Evolutionary conservation across 768 basidiomycete genomes (phyloP).

Genomic region (Suillus discolor): DNA sequence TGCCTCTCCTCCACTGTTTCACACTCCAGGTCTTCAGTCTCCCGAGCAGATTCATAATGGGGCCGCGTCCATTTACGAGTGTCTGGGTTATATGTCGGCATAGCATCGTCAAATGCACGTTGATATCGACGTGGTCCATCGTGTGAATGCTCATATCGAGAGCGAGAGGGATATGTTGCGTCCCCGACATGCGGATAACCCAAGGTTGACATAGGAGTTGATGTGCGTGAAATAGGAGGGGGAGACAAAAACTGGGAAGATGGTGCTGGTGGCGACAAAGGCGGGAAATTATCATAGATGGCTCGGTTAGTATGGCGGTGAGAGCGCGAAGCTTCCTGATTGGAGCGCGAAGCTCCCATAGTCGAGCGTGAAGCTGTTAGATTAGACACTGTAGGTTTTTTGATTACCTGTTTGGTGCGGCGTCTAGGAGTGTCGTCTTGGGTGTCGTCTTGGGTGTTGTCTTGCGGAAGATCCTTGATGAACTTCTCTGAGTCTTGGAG

Average conservation of each 20-base stretch:
- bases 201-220: neutral
- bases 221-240: neutral
- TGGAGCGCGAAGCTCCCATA: neutral
- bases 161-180: neutral
- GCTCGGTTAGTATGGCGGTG: neutral
- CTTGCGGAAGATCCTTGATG: neutral
- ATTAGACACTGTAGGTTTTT: neutral
- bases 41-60: neutral
- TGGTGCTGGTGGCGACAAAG: neutral
- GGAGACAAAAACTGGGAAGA: neutral
- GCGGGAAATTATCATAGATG: neutral
- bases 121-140: neutral
- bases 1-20: neutral
- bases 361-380: neutral
- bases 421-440: neutral
- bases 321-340: neutral
- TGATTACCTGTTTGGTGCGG: neutral
- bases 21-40: neutral
- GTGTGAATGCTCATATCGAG: neutral
- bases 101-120: neutral
- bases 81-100: neutral
- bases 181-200: neutral
- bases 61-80: neutral
- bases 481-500: neutral
- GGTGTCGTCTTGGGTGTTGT: neutral